Evolutionary conservation across 2,329 filamentous ascomycete genomes (phyloP), one percentile per base, ranked within the genome.

Genomic region (Pseudogymnoascus sp.): DNA sequence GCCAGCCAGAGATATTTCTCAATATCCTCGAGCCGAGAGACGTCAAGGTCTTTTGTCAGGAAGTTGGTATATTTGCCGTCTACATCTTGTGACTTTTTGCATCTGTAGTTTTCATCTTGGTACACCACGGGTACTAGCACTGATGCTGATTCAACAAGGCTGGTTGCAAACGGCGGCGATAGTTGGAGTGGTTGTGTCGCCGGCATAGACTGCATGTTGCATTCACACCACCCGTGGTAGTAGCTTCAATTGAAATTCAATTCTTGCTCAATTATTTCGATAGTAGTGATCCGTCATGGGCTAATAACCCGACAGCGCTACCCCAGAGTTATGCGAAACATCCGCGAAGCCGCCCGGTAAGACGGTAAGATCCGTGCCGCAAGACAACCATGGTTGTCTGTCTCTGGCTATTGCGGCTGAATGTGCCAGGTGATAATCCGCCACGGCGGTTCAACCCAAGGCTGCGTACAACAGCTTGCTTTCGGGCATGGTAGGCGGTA

Each of bases 1-100:
- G 60, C 64, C 5, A 63, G 4, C 65, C 64, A 66, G 11, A 67
- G 58, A 9, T 59, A 57, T 5, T 26, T 5, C 10, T 65, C 60
- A 15, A 67, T 60, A 4, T 60, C 24, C 36, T 61, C 54, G 8
- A 67, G 61, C 13, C 64, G 47, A n/a, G 40, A 61, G 44, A 50
- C 44, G 10, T 50, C 7, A 31, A 50, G 44, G 2, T 50, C 44
- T 15, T 50, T 13, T 17, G 7, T 50, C 15, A 50, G 2, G 7
- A 50, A 50, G 15, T 50, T 7, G 0, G 13, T 31, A 13, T 15
- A 29, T 15, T 31, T 5, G 7, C 44, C 26, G 9, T 50, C 31
- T 26, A 4, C 1, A 11, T 9, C 24, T 13, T 50, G 8, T 2
- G 44, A 5, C 44, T 10, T 50, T 15, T 31, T 50, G 44, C 44